Percentiles rank a stretch among this genome's conserved stretches.
These are phyloP conservation scores for Sutorius eximius DNA, from an alignment of 1,284 basidiomycete species.

Conservation along the genomic window DNA sequence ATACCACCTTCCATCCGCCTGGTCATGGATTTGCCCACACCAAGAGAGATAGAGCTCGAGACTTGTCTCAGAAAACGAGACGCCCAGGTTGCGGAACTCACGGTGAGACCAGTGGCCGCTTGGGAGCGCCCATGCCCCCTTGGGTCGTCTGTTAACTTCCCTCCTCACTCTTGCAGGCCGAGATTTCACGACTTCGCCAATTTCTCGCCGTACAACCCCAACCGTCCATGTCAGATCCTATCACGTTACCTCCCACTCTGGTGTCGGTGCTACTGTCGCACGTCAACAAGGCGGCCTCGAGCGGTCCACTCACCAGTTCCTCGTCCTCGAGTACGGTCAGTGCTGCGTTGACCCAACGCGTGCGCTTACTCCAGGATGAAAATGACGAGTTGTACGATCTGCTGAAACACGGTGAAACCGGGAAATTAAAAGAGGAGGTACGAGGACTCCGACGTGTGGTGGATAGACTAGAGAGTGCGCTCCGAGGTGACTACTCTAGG, in stretches of 20 bases:
- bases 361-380: constrained; percentile 72
- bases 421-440: constrained; percentile 76
- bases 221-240: constrained; percentile 55
- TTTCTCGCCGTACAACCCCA: constrained; percentile 55
- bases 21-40: constrained; percentile 66
- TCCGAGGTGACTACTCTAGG: constrained; percentile 55
- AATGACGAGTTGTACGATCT: constrained; percentile 79
- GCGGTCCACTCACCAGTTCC: constrained; percentile 32
- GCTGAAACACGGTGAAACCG: constrained; percentile 67
- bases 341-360: constrained; percentile 68
- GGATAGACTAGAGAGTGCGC: constrained; percentile 63
- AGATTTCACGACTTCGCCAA: constrained; percentile 64
- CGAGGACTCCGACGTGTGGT: constrained; percentile 64
- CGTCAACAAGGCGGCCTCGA: constrained; percentile 45
- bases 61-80: constrained; percentile 69
- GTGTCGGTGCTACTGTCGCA: constrained; percentile 67
- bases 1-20: constrained; percentile 16
- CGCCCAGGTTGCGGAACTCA: constrained; percentile 64
- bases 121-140: constrained; percentile 17
- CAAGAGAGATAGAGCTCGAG: constrained; percentile 77
- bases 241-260: constrained; percentile 66
- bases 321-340: constrained; percentile 58
- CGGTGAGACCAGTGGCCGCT: constrained; percentile 44
- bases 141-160: constrained; percentile 19
- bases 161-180: constrained; percentile 49